These are phyloP conservation scores for Aurifilum marmelostoma DNA, from an alignment of 2,329 filamentous ascomycete species.

Conservation along the genomic window DNA sequence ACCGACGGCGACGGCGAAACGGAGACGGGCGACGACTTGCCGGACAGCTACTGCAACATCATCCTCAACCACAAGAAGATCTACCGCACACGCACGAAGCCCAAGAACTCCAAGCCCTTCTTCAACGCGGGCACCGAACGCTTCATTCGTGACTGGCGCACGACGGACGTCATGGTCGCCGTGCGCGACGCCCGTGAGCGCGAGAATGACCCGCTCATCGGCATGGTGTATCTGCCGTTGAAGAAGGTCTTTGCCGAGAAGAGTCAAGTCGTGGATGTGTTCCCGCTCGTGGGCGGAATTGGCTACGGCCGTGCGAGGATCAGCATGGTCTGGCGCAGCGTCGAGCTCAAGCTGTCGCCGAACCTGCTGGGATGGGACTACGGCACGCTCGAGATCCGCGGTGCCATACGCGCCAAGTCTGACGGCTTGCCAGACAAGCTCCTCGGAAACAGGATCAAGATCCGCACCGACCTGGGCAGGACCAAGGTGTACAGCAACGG, in stretches of 20 bases:
- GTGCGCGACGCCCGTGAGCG: constrained; percentile 70
- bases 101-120: constrained; percentile 77
- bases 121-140: constrained; percentile 78
- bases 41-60: constrained; percentile 72
- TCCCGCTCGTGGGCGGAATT: constrained; percentile 71
- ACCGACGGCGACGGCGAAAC: constrained; percentile 55
- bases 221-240: constrained; percentile 70
- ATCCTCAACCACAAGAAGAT: constrained; percentile 73
- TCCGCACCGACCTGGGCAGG: constrained; percentile 59
- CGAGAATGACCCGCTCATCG: constrained; percentile 71
- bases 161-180: constrained; percentile 67
- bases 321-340: constrained; percentile 73
- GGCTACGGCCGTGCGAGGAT: constrained; percentile 71
- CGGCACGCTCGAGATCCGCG: constrained; percentile 69
- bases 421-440: constrained; percentile 51
- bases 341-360: constrained; percentile 63
- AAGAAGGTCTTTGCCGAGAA: constrained; percentile 62
- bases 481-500: constrained; percentile 60
- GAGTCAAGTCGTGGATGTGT: constrained; percentile 68
- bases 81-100: constrained; percentile 75
- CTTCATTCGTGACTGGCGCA: constrained; percentile 70
- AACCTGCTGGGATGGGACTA: constrained; percentile 71
- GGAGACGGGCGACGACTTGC: constrained; percentile 65
- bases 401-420: constrained; percentile 48
- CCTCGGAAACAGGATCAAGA: constrained; percentile 57